phyloP scores from a whole-genome alignment of 164 flowering plant genomes.

The Platanus orientalis region DNA sequence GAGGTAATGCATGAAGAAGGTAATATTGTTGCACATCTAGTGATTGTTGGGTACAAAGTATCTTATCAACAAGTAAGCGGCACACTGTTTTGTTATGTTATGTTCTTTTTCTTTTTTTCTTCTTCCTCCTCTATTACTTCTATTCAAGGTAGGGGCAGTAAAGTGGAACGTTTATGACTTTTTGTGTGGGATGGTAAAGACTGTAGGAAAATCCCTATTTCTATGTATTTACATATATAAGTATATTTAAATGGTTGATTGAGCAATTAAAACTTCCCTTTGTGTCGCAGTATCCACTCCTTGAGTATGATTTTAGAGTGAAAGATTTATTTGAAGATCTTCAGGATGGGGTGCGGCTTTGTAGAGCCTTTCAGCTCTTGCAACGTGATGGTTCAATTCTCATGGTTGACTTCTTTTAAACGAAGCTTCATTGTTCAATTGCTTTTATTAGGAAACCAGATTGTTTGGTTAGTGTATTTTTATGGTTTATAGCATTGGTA shows the following conservation, averaged over 20 bases:
- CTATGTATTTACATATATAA: background rate
- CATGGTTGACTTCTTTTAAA: constrained; percentile 38
- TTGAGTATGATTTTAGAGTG: constrained; percentile 71
- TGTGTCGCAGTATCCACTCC: constrained; percentile 56
- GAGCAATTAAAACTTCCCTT: background rate
- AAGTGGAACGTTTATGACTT: no score
- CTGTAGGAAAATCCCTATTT: no score
- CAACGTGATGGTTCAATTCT: constrained; percentile 69
- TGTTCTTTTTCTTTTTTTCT: background rate
- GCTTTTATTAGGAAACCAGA: background rate
- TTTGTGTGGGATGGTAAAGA: no score
- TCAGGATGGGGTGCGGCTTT: constrained; percentile 83
- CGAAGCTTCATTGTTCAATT: background rate
- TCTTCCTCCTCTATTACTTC: no score
- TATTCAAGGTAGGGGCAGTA: no score
- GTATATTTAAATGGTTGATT: constrained; percentile 3
- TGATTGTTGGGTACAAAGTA: constrained; percentile 79
- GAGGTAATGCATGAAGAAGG: constrained; percentile 99
- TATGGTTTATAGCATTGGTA: constrained; percentile 26
- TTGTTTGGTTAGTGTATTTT: constrained; percentile 8
- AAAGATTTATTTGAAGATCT: constrained; percentile 72
- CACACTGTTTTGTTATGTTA: constrained; percentile 1
- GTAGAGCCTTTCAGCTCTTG: constrained; percentile 80
- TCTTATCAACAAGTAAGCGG: constrained; percentile 68
- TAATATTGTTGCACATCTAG: constrained; percentile 76